Percentiles rank a stretch among this genome's conserved stretches.
Conservation (phyloP, 2,329 filamentous ascomycete species). For the Alternaria gansuensis region DNA sequence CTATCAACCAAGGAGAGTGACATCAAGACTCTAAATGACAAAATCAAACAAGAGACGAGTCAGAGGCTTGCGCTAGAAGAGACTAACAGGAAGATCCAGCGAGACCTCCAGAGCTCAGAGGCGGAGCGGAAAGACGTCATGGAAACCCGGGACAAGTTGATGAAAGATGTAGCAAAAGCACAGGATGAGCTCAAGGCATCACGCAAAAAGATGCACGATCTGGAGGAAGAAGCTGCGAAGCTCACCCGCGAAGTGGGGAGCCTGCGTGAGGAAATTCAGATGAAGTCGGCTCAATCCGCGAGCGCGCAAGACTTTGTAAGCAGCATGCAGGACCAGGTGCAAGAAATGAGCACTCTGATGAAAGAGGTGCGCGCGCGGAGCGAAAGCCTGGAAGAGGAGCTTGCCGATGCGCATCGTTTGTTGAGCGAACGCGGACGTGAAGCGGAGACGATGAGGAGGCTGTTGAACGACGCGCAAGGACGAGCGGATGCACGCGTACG, state of each 20-base stretch:
- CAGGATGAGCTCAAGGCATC: slow-evolving; percentile 73
- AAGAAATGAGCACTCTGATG: slow-evolving; percentile 88
- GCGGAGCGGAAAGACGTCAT: slow-evolving; percentile 80
- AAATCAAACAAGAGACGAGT: slow-evolving; percentile 76
- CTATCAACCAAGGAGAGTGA: slow-evolving; percentile 79
- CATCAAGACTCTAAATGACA: slow-evolving; percentile 79
- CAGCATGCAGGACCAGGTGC: slow-evolving; percentile 91
- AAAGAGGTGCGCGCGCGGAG: slow-evolving; percentile 85
- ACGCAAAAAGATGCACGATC: slow-evolving; percentile 69
- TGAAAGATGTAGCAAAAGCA: slow-evolving; percentile 73
- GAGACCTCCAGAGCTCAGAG: slow-evolving; percentile 80
- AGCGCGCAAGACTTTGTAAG: slow-evolving; percentile 85
- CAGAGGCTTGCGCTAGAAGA: slow-evolving; percentile 80
- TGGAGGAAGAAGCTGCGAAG: slow-evolving; percentile 77
- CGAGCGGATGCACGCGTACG: slow-evolving; percentile 81
- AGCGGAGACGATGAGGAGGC: slow-evolving; percentile 90
- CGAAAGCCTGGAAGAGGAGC: slow-evolving; percentile 89
- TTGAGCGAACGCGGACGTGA: slow-evolving; percentile 89
- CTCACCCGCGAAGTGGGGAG: slow-evolving; percentile 72
- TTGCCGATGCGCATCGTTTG: slow-evolving; percentile 85
- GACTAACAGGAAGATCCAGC: slow-evolving; percentile 74
- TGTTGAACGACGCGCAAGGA: slow-evolving; percentile 86
- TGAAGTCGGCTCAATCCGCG: slow-evolving; percentile 85
- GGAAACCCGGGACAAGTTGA: slow-evolving; percentile 74
- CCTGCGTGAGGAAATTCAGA: slow-evolving; percentile 79